phyloP scores from a whole-genome alignment of 306 rosid genomes.

The Spatholobus suberectus region DNA sequence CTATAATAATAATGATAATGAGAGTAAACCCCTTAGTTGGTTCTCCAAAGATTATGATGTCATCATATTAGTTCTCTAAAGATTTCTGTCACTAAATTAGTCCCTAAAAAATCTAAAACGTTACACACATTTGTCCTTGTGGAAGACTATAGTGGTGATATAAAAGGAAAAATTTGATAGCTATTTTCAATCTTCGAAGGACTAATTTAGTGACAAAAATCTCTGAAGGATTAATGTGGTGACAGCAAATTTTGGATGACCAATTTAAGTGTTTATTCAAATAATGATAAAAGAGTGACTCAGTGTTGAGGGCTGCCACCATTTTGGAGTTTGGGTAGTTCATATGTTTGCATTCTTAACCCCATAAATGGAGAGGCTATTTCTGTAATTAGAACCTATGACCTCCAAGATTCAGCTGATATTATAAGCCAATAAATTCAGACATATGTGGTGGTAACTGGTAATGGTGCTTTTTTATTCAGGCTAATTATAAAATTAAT shows the following conservation, averaged over 20 bases:
- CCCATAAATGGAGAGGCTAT: background rate
- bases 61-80: background rate
- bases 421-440: background rate
- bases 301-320: background rate
- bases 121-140: background rate
- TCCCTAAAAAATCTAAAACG: background rate
- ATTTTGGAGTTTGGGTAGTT: background rate
- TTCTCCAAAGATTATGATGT: background rate
- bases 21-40: background rate
- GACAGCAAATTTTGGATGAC: background rate
- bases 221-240: background rate
- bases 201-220: background rate
- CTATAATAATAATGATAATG: background rate
- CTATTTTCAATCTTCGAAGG: background rate
- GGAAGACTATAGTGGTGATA: background rate
- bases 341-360: background rate
- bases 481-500: background rate
- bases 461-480: slow-evolving; percentile 2
- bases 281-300: background rate
- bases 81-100: background rate
- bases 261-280: background rate
- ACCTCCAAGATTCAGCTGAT: background rate
- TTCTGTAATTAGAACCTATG: background rate
- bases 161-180: background rate
- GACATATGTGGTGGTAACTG: background rate